Percentiles rank a stretch among this genome's conserved stretches.
These are phyloP conservation scores for Pichia sp. DNA, from an alignment of 1,139 yeast species.

Conservation along the genomic window DNA sequence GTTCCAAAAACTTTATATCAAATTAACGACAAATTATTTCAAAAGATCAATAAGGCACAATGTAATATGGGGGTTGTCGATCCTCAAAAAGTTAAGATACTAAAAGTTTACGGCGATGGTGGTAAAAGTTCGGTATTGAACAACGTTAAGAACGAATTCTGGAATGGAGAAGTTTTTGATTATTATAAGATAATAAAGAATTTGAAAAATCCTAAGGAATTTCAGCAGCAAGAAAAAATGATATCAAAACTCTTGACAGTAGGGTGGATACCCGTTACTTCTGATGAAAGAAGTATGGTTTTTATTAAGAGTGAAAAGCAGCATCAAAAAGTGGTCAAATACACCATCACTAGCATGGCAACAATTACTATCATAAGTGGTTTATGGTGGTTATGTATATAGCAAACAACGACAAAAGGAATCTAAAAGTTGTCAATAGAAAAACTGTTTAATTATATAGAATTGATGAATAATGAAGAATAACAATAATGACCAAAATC, in stretches of 20 bases:
- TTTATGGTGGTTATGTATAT: too few species aligned
- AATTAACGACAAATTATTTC: background rate
- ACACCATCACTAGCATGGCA: too few species aligned
- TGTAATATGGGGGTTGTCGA: background rate
- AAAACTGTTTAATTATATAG: too few species aligned
- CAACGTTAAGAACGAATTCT: background rate
- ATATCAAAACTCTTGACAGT: background rate
- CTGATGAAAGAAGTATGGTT: background rate
- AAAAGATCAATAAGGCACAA: background rate
- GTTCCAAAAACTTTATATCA: slow-evolving; percentile 19
- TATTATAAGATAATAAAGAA: background rate
- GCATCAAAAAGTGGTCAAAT: too few species aligned
- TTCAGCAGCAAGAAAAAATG: slow-evolving; percentile 2
- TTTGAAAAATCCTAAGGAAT: too few species aligned
- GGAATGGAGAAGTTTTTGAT: slow-evolving; percentile 6
- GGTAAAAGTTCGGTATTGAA: slow-evolving; percentile 2
- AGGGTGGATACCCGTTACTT: slow-evolving; percentile 8
- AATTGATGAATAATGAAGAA: too few species aligned
- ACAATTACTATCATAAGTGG: too few species aligned
- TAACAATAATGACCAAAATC: too few species aligned
- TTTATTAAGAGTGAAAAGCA: too few species aligned
- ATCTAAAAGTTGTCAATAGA: too few species aligned
- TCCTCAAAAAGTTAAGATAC: slow-evolving; percentile 28
- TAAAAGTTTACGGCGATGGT: slow-evolving; percentile 34
- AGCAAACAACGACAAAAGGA: too few species aligned